Conservation (phyloP, 2,329 filamentous ascomycete genomes). For the Proliferodiscus dingleyae region DNA sequence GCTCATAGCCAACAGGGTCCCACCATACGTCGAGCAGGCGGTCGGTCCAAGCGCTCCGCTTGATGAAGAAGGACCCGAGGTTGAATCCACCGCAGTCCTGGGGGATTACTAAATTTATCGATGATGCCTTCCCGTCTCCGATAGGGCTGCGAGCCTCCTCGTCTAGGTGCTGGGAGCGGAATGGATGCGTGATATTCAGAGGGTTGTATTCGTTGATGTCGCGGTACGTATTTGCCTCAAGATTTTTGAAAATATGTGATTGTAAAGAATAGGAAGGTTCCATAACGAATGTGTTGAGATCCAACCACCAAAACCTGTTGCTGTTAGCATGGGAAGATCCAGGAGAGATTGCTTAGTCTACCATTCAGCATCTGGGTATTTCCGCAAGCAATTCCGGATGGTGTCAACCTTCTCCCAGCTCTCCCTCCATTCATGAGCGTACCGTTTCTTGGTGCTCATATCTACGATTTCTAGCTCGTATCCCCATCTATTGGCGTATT, state of each 20-base stretch:
- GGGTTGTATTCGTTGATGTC: conserved; percentile 97
- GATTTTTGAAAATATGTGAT: conserved; percentile 78
- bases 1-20: conserved; percentile 96
- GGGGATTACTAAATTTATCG: conserved; percentile 81
- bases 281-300: conserved; percentile 97
- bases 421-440: conserved; percentile 98
- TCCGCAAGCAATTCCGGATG: conserved; percentile 79
- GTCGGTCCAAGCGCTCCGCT: conserved; percentile 82
- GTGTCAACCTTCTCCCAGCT: conserved; percentile 99
- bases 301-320: conserved; percentile 98
- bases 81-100: conserved; percentile 98
- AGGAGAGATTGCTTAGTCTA: conserved; percentile 42
- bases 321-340: conserved; percentile 26
- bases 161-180: conserved; percentile 71
- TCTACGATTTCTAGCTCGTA: conserved; percentile 96
- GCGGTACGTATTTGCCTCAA: conserved; percentile 73
- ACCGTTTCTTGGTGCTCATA: conserved; percentile 98
- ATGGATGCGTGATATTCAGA: conserved; percentile 84
- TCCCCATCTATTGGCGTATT: conserved; percentile 82
- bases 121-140: conserved; percentile 72
- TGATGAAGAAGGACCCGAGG: conserved; percentile 89
- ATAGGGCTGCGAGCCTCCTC: conserved; percentile 62
- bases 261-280: conserved; percentile 89
- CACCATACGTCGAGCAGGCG: conserved; percentile 94
- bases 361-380: conserved; percentile 96